Evolutionary conservation across 2,329 filamentous ascomycete genomes (phyloP).

Genomic region (Colletotrichum sp.): DNA sequence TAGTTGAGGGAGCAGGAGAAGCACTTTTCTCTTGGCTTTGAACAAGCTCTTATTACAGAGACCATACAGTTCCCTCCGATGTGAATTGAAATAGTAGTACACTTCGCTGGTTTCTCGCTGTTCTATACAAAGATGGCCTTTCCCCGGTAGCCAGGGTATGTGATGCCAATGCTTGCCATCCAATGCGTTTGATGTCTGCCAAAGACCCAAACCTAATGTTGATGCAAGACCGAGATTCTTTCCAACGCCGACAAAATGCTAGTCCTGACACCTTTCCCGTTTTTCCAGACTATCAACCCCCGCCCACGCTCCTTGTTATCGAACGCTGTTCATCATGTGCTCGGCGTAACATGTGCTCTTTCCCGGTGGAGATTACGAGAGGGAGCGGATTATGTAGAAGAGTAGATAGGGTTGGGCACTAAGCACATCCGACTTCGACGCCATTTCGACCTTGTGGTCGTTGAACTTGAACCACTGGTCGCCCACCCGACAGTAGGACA

Average conservation of each 20-base stretch:
- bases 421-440: slow-evolving; percentile 83
- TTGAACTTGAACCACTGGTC: slow-evolving; percentile 97
- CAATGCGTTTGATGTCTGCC: neutral
- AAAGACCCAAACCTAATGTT: neutral
- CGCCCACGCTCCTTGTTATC: neutral
- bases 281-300: neutral
- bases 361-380: slow-evolving; percentile 43
- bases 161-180: neutral
- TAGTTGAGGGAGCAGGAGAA: neutral
- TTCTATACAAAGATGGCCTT: slow-evolving; percentile 6
- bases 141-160: neutral
- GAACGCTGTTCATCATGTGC: neutral
- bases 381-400: slow-evolving; percentile 78
- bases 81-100: neutral
- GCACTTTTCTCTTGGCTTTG: neutral
- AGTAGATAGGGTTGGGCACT: slow-evolving; percentile 87
- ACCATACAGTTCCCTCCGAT: neutral
- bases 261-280: neutral
- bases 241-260: slow-evolving; percentile 21
- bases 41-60: neutral
- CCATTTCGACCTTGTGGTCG: slow-evolving; percentile 88
- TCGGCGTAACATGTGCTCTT: neutral
- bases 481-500: slow-evolving; percentile 84
- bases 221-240: slow-evolving; percentile 1
- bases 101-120: slow-evolving; percentile 4